Conservation (phyloP, 768 basidiomycete species). For the Piloderma croceum region DNA sequence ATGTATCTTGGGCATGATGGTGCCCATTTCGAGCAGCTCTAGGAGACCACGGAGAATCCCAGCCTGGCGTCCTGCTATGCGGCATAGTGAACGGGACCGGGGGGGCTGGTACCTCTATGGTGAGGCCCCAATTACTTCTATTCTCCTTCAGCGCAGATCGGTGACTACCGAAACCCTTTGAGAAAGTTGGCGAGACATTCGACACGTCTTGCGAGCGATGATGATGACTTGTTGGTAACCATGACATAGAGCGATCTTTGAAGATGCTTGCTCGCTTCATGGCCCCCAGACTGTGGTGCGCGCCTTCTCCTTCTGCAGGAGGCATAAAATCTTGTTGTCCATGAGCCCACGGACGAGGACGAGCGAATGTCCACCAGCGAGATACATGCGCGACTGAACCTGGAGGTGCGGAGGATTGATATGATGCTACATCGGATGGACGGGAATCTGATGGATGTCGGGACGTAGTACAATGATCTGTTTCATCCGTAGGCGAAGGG, state of each 20-base stretch:
- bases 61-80: constrained; percentile 54
- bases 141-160: too few species aligned
- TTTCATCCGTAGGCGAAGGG: constrained; percentile 55
- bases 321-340: constrained; percentile 14
- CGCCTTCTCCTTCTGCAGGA: constrained; percentile 29
- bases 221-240: constrained; percentile 36
- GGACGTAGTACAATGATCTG: constrained; percentile 31
- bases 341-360: constrained; percentile 38
- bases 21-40: constrained; percentile 34
- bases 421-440: constrained; percentile 50
- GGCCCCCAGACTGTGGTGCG: too few species aligned
- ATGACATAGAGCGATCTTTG: constrained; percentile 45
- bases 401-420: constrained; percentile 39
- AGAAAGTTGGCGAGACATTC: too few species aligned
- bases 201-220: constrained; percentile 29
- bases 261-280: too few species aligned
- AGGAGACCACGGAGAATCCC: constrained; percentile 66
- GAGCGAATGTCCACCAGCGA: constrained; percentile 74
- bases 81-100: constrained; percentile 42
- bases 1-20: constrained; percentile 27
- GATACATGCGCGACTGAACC: constrained; percentile 34
- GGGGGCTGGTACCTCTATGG: constrained; percentile 18
- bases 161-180: too few species aligned
- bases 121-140: too few species aligned
- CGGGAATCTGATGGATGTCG: constrained; percentile 33